Base-by-base conservation (phyloP, 2,329 filamentous ascomycete genomes). In the Chrysosporium keratinophilum region DNA sequence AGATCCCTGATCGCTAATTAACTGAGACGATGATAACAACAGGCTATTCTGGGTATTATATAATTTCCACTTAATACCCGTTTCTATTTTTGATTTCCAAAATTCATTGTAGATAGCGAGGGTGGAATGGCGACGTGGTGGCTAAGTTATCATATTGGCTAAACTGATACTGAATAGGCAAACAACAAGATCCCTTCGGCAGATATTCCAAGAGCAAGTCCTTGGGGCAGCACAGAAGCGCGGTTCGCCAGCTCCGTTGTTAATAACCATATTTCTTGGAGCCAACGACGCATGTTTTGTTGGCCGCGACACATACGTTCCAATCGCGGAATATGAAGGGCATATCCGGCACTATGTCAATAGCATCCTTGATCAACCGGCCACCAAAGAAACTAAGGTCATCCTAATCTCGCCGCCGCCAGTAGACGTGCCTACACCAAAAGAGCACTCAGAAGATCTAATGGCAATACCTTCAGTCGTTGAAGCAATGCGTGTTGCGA, bases 221-320 rank as follows among this genome's bases (percentile, higher is more conserved):
- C 33, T 60, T 15, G 31, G 46, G 11, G 39, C 6, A 5, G 54
- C 53, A n/a, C 42, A 56, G 33, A 52, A 54, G 49, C 54, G 57
- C 12, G 57, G 58, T 17, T 33, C 54, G 1, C 57, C 57, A 12
- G 57, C 54, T n/a, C 69, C 66, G 5, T 62, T 71, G 20, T 63
- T 71, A 52, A 61, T 72, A 57, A 70, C 67, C 15, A 70, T 71
- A 54, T 69, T 70, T 53, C 53, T 71, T 7, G 69, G 70, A 37
- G 69, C 67, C 23, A 71, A 71, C 48, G 69, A 71, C 52, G 68
- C 69, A 20, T 69, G 65, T 54, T 54, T 69, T 28, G 42, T 61
- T n/a, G 50, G 50, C 23, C 12, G 7, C 17, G 50, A 41, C 34
- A 63, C 63, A 37, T 63, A 64, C 35, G 66, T 71, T 1, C 65